These are phyloP conservation scores for Syzygium syzygioides DNA, from an alignment of 441 rosid genomes.

Conservation along the genomic window DNA sequence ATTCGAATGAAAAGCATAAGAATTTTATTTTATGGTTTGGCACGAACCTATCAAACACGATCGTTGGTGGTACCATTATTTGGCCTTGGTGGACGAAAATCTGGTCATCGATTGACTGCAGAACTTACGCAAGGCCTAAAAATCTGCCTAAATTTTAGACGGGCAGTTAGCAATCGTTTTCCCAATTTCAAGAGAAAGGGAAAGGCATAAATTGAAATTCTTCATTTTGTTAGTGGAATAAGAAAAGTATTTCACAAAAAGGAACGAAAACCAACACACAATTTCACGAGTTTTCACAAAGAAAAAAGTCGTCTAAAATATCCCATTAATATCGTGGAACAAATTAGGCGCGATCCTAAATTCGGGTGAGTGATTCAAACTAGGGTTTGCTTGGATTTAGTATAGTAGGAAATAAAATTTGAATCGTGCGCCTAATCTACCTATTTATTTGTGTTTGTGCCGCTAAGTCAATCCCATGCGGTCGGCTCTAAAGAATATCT, in stretches of 20 bases:
- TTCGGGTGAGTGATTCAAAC: background rate
- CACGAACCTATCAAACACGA: background rate
- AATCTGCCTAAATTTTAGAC: background rate
- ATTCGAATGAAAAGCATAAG: background rate
- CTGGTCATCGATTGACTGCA: background rate
- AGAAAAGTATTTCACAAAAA: background rate
- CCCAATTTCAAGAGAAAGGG: background rate
- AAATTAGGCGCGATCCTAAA: background rate
- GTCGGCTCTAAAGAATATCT: background rate
- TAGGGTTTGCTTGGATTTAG: background rate
- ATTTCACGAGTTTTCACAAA: background rate
- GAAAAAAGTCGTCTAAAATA: accelerated
- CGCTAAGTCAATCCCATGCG: background rate
- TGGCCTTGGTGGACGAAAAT: background rate
- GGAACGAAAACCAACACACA: background rate
- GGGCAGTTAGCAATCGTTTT: background rate
- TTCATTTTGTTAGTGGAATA: background rate
- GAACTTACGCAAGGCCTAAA: background rate
- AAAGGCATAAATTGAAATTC: background rate
- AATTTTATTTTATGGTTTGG: background rate
- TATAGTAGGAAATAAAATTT: background rate
- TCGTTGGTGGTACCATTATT: background rate
- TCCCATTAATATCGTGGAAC: background rate
- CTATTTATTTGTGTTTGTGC: background rate
- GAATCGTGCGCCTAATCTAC: background rate